phyloP scores from a whole-genome alignment of 2,329 filamentous ascomycete species.

The Ophiostoma montium region DNA sequence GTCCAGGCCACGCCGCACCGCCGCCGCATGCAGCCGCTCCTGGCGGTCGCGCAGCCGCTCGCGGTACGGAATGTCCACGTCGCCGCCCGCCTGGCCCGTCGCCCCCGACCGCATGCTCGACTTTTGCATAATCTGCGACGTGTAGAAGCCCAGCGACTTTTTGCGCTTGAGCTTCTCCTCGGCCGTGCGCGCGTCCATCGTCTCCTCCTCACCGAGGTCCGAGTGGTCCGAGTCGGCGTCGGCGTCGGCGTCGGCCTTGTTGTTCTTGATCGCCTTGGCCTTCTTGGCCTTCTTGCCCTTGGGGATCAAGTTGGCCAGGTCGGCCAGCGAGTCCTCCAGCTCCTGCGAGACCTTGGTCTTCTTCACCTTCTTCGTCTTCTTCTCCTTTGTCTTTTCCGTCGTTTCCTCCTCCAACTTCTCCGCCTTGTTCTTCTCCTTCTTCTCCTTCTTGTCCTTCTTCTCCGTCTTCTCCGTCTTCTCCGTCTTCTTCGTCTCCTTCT shows the following conservation, averaged over 20 bases:
- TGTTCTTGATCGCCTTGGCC: slow-evolving; percentile 28
- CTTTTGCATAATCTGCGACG: slow-evolving; percentile 92
- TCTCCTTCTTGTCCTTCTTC: slow-evolving; percentile 11
- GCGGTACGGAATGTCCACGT: slow-evolving; percentile 72
- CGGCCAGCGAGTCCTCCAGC: slow-evolving; percentile 56
- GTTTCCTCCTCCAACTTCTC: slow-evolving; percentile 21
- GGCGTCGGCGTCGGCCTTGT: slow-evolving; percentile 12
- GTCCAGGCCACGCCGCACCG: slow-evolving; percentile 64
- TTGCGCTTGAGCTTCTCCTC: slow-evolving; percentile 81
- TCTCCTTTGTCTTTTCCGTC: slow-evolving; percentile 20
- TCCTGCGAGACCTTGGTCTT: slow-evolving; percentile 33
- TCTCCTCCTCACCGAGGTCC: slow-evolving; percentile 85
- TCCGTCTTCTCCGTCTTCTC: slow-evolving; percentile 12
- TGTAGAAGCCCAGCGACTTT: slow-evolving; percentile 93
- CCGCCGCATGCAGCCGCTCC: slow-evolving; percentile 74
- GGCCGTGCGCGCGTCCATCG: slow-evolving; percentile 61
- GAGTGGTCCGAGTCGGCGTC: slow-evolving; percentile 47
- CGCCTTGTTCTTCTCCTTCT: slow-evolving; percentile 21
- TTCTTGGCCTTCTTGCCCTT: slow-evolving; percentile 24
- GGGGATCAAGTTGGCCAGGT: slow-evolving; percentile 50
- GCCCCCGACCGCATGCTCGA: slow-evolving; percentile 68
- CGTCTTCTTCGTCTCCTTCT: background rate
- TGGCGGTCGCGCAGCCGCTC: slow-evolving; percentile 80
- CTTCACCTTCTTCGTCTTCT: slow-evolving; percentile 25
- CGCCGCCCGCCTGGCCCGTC: slow-evolving; percentile 61